Percentiles rank a stretch among this genome's conserved stretches.
Evolutionary conservation across 495 filamentous ascomycete species (phyloP).

Genomic region (Penicillium waksmanii): DNA sequence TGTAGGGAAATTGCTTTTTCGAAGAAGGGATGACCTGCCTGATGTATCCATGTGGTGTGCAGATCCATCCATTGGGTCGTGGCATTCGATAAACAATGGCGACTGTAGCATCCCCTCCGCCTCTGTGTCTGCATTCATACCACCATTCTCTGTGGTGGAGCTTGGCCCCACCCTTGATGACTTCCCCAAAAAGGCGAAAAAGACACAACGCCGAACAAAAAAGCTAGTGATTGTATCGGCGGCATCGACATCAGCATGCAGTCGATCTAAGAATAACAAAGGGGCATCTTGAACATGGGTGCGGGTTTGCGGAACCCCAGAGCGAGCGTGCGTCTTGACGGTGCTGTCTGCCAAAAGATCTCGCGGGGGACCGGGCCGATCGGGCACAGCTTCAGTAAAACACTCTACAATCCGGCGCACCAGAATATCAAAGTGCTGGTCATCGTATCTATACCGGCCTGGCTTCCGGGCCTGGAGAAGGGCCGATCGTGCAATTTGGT

Average conservation of each 20-base stretch:
- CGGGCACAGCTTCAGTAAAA: conserved; percentile 30
- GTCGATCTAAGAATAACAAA: conserved; percentile 32
- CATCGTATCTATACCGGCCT: conserved; percentile 31
- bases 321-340: conserved; percentile 22
- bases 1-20: too few species aligned
- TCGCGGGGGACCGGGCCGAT: conserved; percentile 6
- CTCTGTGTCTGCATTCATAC: too few species aligned
- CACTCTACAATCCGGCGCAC: conserved; percentile 30
- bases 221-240: conserved; percentile 32
- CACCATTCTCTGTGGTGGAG: too few species aligned
- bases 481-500: conserved; percentile 31
- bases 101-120: too few species aligned
- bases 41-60: too few species aligned
- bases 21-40: too few species aligned
- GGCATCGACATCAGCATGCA: conserved; percentile 25
- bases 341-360: conserved; percentile 14
- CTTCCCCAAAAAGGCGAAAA: conserved; percentile 17
- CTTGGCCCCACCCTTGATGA: neutral
- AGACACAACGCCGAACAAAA: conserved; percentile 36
- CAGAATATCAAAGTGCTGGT: conserved; percentile 21
- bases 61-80: too few species aligned
- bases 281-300: conserved; percentile 24
- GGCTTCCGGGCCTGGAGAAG: conserved; percentile 39
- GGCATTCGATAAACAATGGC: too few species aligned
- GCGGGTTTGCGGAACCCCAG: conserved; percentile 21